Evolutionary conservation across 768 basidiomycete genomes (phyloP).

Genomic region (Lactifluus pinguis): DNA sequence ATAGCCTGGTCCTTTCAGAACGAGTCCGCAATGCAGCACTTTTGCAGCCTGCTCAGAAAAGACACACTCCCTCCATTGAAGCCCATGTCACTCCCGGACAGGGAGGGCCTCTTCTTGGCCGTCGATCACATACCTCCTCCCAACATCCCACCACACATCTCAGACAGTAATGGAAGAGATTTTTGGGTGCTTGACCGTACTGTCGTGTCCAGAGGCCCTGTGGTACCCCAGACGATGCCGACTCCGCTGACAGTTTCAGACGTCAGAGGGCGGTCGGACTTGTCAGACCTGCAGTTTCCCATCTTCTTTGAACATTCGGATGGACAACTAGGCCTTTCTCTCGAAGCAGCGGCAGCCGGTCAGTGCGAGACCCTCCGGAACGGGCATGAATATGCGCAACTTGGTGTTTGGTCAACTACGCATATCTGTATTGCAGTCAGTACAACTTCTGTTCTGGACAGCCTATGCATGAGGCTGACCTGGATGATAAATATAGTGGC

Average conservation of each 20-base stretch:
- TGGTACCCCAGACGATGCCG: constrained; percentile 12
- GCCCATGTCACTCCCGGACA: not conserved
- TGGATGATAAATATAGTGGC: not conserved
- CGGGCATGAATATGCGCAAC: not conserved
- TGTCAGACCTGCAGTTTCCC: constrained; percentile 8
- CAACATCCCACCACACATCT: not conserved
- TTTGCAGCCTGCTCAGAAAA: not conserved
- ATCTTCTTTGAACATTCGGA: constrained; percentile 8
- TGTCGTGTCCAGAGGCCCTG: not conserved
- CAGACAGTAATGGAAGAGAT: not conserved
- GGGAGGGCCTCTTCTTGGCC: not conserved
- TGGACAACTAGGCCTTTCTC: constrained; percentile 2
- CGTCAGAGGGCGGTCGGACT: not conserved
- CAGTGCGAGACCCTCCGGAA: not conserved
- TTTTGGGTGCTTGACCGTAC: constrained; percentile 1
- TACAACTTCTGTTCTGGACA: not conserved
- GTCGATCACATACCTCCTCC: not conserved
- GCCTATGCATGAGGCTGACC: not conserved
- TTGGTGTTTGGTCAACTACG: not conserved
- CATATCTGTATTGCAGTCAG: constrained; percentile 4
- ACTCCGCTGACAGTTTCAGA: not conserved
- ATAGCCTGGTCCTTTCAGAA: not conserved
- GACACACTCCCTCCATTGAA: not conserved
- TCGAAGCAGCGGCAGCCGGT: not conserved
- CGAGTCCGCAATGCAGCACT: not conserved